Percentiles rank a stretch among this genome's conserved stretches.
These are phyloP conservation scores for Claviceps sp. DNA, from an alignment of 2,329 filamentous ascomycete genomes.

Conservation along the genomic window DNA sequence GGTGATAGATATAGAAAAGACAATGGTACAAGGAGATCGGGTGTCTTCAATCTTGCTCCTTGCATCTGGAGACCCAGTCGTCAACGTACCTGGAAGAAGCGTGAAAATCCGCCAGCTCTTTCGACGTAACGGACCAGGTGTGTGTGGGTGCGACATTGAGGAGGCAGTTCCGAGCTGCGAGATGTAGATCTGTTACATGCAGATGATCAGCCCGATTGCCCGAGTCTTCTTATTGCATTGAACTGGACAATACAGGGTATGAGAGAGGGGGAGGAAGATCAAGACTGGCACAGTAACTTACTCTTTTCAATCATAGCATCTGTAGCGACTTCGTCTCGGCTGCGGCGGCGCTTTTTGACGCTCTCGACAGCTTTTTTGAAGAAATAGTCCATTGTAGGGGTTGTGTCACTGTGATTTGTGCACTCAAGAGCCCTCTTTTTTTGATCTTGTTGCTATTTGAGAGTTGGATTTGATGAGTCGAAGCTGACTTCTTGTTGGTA, in stretches of 20 bases:
- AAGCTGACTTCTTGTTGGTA: too few relatives aligned
- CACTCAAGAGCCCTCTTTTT: background rate
- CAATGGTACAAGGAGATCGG: too few relatives aligned
- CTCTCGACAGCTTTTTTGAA: conserved; percentile 1
- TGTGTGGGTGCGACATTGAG: background rate
- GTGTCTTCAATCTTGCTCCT: too few relatives aligned
- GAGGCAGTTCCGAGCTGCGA: conserved; percentile 2
- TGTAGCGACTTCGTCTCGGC: background rate
- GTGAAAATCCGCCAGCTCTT: too few relatives aligned
- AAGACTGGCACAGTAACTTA: background rate
- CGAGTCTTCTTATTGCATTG: too few relatives aligned
- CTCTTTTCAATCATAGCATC: background rate
- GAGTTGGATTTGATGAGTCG: too few relatives aligned
- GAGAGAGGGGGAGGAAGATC: background rate
- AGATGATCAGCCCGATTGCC: too few relatives aligned
- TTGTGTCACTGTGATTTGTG: background rate
- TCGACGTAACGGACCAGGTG: too few relatives aligned
- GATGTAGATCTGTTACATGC: background rate
- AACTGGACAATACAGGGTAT: too few relatives aligned
- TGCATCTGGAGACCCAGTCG: too few relatives aligned
- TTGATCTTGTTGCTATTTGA: background rate
- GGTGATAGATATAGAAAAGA: too few relatives aligned
- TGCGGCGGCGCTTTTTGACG: conserved; percentile 2
- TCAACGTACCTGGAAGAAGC: too few relatives aligned
- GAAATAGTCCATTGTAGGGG: conserved; percentile 2